Percentiles rank a stretch among this genome's conserved stretches.
Conservation (phyloP, 139 green algal species). For the Ettlia oleoabundans region DNA sequence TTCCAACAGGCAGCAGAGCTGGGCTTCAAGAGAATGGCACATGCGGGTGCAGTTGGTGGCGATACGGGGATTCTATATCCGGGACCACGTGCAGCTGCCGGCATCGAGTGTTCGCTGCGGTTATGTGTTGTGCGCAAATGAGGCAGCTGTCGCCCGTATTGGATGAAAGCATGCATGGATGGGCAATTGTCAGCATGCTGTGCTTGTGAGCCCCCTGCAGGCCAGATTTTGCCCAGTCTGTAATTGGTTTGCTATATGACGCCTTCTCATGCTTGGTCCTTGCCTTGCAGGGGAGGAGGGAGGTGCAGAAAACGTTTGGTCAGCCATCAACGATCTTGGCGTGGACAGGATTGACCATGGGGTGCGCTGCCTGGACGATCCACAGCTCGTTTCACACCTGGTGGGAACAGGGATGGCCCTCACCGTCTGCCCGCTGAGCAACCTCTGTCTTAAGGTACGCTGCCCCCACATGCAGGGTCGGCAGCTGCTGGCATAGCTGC, state of each 20-base stretch:
- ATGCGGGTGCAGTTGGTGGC: too few relatives aligned
- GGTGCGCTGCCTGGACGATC: slow-evolving; percentile 68
- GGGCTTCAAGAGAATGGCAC: slow-evolving; percentile 52
- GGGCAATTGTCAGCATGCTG: too few relatives aligned
- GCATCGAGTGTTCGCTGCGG: neutral
- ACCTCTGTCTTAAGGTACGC: slow-evolving; percentile 61
- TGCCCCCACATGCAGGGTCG: neutral
- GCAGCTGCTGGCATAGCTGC: too few relatives aligned
- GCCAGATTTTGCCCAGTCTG: too few relatives aligned
- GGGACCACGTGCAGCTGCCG: too few relatives aligned
- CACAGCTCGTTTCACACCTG: slow-evolving; percentile 55
- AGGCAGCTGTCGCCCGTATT: too few relatives aligned
- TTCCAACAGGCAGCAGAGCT: slow-evolving; percentile 33
- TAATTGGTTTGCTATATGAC: too few relatives aligned
- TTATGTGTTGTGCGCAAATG: too few relatives aligned
- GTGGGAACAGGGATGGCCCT: slow-evolving; percentile 41
- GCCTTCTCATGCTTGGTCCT: neutral
- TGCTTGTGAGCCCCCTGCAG: too few relatives aligned
- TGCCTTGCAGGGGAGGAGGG: slow-evolving; percentile 61
- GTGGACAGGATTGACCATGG: slow-evolving; percentile 76
- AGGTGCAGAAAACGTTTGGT: slow-evolving; percentile 58
- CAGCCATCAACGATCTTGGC: slow-evolving; percentile 46
- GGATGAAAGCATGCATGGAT: too few relatives aligned
- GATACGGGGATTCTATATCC: too few relatives aligned
- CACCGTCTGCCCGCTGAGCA: slow-evolving; percentile 80